phyloP scores from a whole-genome alignment of 2,329 filamentous ascomycete species.

The Fusarium coicis region DNA sequence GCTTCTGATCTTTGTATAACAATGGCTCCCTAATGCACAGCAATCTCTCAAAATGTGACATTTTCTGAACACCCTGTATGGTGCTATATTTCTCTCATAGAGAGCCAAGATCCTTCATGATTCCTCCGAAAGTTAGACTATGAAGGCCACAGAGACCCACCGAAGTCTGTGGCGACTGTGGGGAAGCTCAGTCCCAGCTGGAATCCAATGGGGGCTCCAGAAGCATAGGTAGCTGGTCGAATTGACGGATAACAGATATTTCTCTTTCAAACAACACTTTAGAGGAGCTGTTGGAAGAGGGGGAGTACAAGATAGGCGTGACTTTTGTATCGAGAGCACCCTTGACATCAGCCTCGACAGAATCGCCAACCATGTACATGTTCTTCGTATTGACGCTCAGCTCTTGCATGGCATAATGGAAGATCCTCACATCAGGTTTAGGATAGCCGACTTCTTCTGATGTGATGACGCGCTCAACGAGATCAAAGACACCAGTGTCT shows the following conservation, averaged over 20 bases:
- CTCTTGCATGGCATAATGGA: not conserved
- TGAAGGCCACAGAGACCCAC: too few species aligned
- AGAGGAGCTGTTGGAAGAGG: accelerated
- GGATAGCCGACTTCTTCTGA: slow-evolving; percentile 2
- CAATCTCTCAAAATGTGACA: too few species aligned
- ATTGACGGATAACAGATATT: accelerated
- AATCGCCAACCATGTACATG: not conserved
- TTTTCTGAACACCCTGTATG: not conserved
- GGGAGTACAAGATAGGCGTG: not conserved
- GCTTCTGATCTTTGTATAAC: too few species aligned
- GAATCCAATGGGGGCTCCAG: not conserved
- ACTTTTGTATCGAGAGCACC: not conserved
- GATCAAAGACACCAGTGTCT: not conserved
- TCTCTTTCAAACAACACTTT: accelerated
- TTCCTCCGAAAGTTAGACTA: too few species aligned
- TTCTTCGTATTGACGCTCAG: accelerated
- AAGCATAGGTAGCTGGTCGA: not conserved
- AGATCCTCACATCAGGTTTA: slow-evolving; percentile 5
- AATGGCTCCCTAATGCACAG: too few species aligned
- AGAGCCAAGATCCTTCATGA: too few species aligned
- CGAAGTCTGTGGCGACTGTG: too few species aligned
- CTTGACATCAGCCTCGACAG: not conserved
- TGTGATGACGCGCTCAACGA: slow-evolving; percentile 5
- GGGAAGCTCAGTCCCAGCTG: not conserved
- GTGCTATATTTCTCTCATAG: too few species aligned